Base-by-base conservation (phyloP, 306 rosid species). In the Sicyos baderoa region DNA sequence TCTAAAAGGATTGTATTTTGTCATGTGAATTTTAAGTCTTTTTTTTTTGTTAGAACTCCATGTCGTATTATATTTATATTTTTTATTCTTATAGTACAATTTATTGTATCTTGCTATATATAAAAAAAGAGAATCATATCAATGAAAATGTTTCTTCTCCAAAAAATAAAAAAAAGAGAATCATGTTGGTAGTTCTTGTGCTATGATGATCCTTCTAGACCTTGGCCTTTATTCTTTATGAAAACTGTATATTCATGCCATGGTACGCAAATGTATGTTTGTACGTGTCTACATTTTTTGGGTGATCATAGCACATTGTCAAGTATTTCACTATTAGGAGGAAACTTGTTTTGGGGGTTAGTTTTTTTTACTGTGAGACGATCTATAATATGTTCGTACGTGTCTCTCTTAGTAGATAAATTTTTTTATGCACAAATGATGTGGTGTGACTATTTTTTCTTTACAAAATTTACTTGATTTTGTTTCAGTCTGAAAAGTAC, bases 401-500 rank as follows among this genome's bases (percentile, higher is more conserved):
- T 54, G 29, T 12, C 7, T 55, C 61, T 54, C 25, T 13, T 54
- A 1, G 61, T 21, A 22, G 35, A 55, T 55, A 10, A 22, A 21
- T 10, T 55, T 60, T 16, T 61, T 61, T 60, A 13, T 23, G 18
- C 42, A 8, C 49, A 9, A 49, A 23, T 48, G 21, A 14, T 54
- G 64, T 40, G 65, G 42, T 21, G 40, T 25, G 71, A 9, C 50
- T 17, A 27, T 63, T 17, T 64, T 45, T 63, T 47, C 72, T 75
- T 59, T 70, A 54, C 71, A 52, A 50, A 76, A 25, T 62, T 72
- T 57, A 40, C 66, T n/a, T 15, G 61, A 32, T 54, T 56, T 19
- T 57, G 21, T 59, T 63, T 51, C 85, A 77, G 86, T 86, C 49
- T 61, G 19, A 80, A 48, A 78, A 82, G 84, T 70, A 77, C 85